phyloP scores from a whole-genome alignment of 2,329 filamentous ascomycete genomes.

The Neopestalotiopsis sp. region DNA sequence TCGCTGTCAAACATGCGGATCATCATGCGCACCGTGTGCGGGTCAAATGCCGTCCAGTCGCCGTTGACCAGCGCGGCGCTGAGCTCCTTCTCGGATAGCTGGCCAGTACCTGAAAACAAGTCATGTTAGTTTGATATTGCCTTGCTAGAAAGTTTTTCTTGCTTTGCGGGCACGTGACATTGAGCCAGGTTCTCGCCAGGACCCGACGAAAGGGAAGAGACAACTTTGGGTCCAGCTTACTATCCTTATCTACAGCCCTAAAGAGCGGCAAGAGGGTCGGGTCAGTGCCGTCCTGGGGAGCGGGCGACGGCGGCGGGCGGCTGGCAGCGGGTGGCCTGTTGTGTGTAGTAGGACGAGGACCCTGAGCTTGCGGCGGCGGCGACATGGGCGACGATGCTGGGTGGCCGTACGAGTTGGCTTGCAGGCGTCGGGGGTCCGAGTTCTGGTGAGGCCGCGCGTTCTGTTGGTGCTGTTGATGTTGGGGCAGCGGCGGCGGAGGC shows the following conservation, averaged over 20 bases:
- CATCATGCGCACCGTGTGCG: conserved; percentile 97
- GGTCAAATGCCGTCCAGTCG: conserved; percentile 93
- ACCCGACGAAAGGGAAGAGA: not conserved
- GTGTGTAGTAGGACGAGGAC: conserved; percentile 48
- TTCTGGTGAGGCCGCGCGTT: conserved; percentile 21
- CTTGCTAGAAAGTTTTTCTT: not conserved
- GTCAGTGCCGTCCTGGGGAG: conserved; percentile 62
- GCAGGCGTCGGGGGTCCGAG: conserved; percentile 21
- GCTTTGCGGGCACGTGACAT: not conserved
- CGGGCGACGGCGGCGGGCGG: conserved; percentile 70
- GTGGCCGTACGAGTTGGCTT: conserved; percentile 24
- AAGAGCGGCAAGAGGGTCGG: conserved; percentile 85
- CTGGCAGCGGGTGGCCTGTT: conserved; percentile 61
- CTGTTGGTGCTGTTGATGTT: conserved; percentile 20
- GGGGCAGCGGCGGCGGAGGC: conserved; percentile 47
- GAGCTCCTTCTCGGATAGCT: conserved; percentile 85
- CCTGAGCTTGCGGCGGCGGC: conserved; percentile 52
- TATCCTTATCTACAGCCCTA: conserved; percentile 85
- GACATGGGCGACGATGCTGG: conserved; percentile 47
- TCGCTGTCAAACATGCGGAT: conserved; percentile 99
- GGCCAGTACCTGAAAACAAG: conserved; percentile 65
- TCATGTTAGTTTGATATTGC: not conserved
- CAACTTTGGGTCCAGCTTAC: conserved; percentile 48
- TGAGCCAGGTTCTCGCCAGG: not conserved
- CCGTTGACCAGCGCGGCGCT: conserved; percentile 92